Base-by-base conservation (phyloP, 1,284 basidiomycete genomes). In the Apiotrichum domesticum region DNA sequence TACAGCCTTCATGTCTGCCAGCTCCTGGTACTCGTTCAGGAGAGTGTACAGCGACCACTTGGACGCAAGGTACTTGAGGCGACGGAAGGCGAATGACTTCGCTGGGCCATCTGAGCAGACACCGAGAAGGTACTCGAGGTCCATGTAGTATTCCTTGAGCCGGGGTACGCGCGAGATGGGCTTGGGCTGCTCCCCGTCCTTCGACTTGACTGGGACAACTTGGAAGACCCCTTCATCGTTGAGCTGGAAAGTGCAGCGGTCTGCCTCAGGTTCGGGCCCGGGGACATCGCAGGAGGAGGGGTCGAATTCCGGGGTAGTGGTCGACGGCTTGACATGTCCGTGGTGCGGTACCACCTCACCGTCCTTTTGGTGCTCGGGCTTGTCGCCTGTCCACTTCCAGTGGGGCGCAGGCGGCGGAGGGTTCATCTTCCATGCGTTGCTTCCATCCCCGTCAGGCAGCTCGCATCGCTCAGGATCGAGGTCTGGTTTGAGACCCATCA, bases 31-130 rank as follows among this genome's bases (percentile, higher is more conserved):
- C 74, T 98, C 95, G 65, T 98, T 96, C 64, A 98, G 78, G 11
- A 99, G 80, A 46, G 82, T 84, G 73, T 97, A 95, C 84, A 98
- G 88, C 54, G 87, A 88, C 80, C 95, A 98, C 76, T 98, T 98
- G 79, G 88, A 88, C n/a, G 86, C 81, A 10, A 98, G 82, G 70
- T 95, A 98, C 78, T 92, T 93, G 63, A 99, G 81, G 54, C 96
- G 79, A 3, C 93, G 83, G 78, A 88, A 98, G 0, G 96, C 95
- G 71, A 97, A 96, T 65, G 88, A 91, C 79, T 98, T 98, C 4
- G 91, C 87, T 0, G 96, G 96, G 0, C 96, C 95, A 68, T 95
- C 90, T 0, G 89, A 84, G 61, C 95, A 94, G 58, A 93, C 88
- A 9, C 81, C 79, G 10, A 94, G 82, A 8, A 93, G 81, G 70